Evolutionary conservation across 306 rosid species (phyloP), one percentile per base, ranked within the genome.

Genomic region (Cicer judaicum): DNA sequence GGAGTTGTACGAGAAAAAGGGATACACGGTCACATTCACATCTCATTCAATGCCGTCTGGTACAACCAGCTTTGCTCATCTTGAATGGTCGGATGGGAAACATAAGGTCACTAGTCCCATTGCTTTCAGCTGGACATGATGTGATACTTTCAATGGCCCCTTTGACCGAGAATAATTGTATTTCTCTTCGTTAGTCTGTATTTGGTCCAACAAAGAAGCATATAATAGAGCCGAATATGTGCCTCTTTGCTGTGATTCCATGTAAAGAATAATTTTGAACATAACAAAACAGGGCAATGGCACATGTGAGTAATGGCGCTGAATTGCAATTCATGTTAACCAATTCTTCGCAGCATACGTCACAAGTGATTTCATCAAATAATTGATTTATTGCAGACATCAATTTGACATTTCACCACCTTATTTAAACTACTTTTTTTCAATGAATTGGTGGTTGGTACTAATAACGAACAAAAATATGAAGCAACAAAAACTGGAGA

Each of bases 81-180:
- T 94, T 80, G 90, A 84, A 79, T 94, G 97, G 97, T 87, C 96
- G 0, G 98, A 90, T 72, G 98, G 97, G 80, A 90, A 87, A 77
- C 99, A 87, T 75, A 64, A 41, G 10, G 92, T 94, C 12, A 87
- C 89, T 0, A 90, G 92, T 80, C 92, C 96, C 2, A 80, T 94
- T 74, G 97, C 98, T 53, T 84, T 92, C 81, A 87, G 79, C 80
- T 94, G 99, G 99, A 77, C 78, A 66, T 94, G 78, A 78, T 13
- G 52, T 59, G 21, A 73, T 65, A 60, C 36, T 70, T 63, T 41
- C 10, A 79, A 84, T 29, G 36, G 68, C 61, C 56, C 44, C 73
- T 18, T 18, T 53, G 0, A 44, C 69, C 72, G 49, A 62, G 48
- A 77, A 41, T 79, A 77, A 77, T 57, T 7, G 47, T 48, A 39